Evolutionary conservation across 2,329 filamentous ascomycete species (phyloP).

Genomic region (Trichoderma asperellum): DNA sequence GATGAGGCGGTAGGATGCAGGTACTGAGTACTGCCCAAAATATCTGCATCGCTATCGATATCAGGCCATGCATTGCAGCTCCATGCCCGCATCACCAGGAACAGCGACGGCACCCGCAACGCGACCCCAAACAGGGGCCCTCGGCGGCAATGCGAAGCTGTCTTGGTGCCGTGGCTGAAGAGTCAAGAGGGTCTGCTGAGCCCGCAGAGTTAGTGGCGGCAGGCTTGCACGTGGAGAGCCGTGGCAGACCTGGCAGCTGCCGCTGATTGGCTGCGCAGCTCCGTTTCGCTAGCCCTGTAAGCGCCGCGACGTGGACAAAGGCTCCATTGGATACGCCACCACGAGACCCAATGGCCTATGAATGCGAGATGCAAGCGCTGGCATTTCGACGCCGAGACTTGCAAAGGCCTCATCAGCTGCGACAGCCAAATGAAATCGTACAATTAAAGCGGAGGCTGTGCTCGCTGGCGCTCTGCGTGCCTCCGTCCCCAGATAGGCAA

Average conservation of each 20-base stretch:
- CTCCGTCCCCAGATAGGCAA: background rate
- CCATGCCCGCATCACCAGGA: background rate
- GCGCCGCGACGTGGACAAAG: constrained; percentile 25
- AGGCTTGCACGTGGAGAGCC: constrained; percentile 11
- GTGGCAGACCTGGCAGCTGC: background rate
- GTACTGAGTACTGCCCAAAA: background rate
- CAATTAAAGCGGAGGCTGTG: background rate
- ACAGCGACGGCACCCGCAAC: constrained; percentile 4
- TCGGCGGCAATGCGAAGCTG: constrained; percentile 22
- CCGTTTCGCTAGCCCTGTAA: constrained; percentile 25
- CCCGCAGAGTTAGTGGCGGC: constrained; percentile 26
- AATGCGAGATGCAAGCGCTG: constrained; percentile 31
- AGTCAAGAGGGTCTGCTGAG: background rate
- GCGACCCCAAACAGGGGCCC: constrained; percentile 7
- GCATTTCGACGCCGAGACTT: constrained; percentile 29
- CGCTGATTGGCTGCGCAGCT: constrained; percentile 26
- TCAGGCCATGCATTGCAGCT: background rate
- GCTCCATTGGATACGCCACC: constrained; percentile 4
- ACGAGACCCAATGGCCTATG: constrained; percentile 2
- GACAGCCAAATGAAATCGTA: constrained; percentile 11
- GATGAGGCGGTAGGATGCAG: background rate
- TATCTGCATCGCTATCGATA: background rate
- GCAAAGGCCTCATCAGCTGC: constrained; percentile 13
- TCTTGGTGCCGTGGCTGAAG: constrained; percentile 9
- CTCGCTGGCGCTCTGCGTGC: background rate